phyloP scores from a whole-genome alignment of 805 yeast genomes.

The Candida rishiriensis region DNA sequence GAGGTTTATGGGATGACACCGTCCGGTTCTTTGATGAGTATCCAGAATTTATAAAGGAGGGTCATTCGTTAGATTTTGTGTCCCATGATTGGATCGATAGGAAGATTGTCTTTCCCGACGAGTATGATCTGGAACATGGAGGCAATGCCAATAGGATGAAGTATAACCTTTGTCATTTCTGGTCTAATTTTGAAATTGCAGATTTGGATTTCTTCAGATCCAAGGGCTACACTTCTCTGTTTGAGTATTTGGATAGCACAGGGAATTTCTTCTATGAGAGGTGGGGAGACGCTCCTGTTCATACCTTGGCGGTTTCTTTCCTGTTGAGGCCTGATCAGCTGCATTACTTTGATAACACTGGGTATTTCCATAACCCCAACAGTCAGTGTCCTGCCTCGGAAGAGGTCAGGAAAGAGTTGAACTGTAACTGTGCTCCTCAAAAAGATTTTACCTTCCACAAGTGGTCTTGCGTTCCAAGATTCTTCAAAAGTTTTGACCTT shows the following conservation, averaged over 20 bases:
- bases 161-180: slow-evolving; percentile 54
- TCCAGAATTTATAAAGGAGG: slow-evolving; percentile 33
- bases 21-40: slow-evolving; percentile 37
- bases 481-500: slow-evolving; percentile 20
- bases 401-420: slow-evolving; percentile 37
- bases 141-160: slow-evolving; percentile 28
- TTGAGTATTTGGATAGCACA: slow-evolving; percentile 50
- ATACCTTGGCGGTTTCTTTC: slow-evolving; percentile 57
- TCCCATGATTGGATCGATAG: slow-evolving; percentile 38
- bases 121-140: slow-evolving; percentile 20
- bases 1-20: slow-evolving; percentile 46
- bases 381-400: slow-evolving; percentile 52
- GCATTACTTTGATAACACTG: slow-evolving; percentile 57
- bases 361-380: slow-evolving; percentile 54
- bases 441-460: slow-evolving; percentile 48
- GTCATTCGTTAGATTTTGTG: slow-evolving; percentile 42
- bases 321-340: slow-evolving; percentile 44
- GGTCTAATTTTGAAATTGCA: slow-evolving; percentile 69
- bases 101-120: slow-evolving; percentile 29
- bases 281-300: slow-evolving; percentile 80
- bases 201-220: slow-evolving; percentile 52
- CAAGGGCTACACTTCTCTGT: slow-evolving; percentile 50
- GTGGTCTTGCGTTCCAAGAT: slow-evolving; percentile 50
- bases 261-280: slow-evolving; percentile 73
- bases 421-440: slow-evolving; percentile 46